phyloP scores from a whole-genome alignment of 768 basidiomycete species.

The Saitozyma sp. region DNA sequence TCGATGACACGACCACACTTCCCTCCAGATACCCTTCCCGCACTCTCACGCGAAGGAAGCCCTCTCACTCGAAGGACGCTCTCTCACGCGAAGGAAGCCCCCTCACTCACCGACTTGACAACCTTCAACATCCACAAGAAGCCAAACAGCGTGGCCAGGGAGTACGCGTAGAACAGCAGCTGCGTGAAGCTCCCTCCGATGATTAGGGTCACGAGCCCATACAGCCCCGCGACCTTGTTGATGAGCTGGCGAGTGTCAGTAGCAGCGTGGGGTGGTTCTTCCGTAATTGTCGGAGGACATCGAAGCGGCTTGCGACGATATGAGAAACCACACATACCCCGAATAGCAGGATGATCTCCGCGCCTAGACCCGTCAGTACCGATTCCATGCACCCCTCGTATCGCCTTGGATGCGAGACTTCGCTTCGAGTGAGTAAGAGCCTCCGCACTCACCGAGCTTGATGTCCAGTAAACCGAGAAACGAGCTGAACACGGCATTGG shows the following conservation, averaged over 20 bases:
- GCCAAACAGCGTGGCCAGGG: slow-evolving; percentile 73
- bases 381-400: no score
- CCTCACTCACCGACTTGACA: slow-evolving; percentile 79
- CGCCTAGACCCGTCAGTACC: neutral
- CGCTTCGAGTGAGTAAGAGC: no score
- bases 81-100: no score
- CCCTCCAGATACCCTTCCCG: no score
- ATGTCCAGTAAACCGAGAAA: slow-evolving; percentile 87
- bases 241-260: slow-evolving; percentile 53
- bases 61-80: no score
- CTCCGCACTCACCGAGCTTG: slow-evolving; percentile 65
- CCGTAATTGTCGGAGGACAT: no score
- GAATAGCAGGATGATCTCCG: slow-evolving; percentile 78
- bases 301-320: no score
- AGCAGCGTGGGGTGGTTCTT: no score
- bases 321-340: slow-evolving; percentile 71
- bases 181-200: slow-evolving; percentile 85
- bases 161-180: slow-evolving; percentile 90
- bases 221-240: slow-evolving; percentile 97
- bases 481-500: slow-evolving; percentile 55
- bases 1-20: no score
- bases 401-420: no score
- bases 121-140: slow-evolving; percentile 83
- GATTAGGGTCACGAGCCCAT: slow-evolving; percentile 87
- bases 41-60: no score